Conservation (phyloP, 345 rosid genomes). For the Alliaria petiolata region DNA sequence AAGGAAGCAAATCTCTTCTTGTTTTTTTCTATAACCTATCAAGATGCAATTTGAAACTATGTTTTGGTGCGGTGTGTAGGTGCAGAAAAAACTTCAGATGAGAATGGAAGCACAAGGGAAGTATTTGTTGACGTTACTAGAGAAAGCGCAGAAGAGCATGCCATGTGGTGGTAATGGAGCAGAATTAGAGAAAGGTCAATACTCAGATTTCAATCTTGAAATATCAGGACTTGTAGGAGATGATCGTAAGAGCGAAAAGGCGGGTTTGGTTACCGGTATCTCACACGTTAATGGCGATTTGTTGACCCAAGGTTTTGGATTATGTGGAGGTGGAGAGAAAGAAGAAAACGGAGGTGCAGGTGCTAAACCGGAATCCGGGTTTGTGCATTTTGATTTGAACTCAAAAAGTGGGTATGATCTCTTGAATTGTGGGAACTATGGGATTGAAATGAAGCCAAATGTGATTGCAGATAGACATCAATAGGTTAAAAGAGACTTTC, state of each 20-base stretch:
- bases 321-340: constrained; percentile 19
- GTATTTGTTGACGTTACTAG: constrained; percentile 66
- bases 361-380: constrained; percentile 37
- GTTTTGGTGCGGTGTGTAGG: constrained; percentile 33
- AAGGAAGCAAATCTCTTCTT: neutral
- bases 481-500: constrained; percentile 16
- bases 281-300: constrained; percentile 5
- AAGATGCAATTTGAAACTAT: neutral
- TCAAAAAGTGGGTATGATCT: constrained; percentile 42
- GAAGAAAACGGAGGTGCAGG: constrained; percentile 28
- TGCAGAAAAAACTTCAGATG: constrained; percentile 66
- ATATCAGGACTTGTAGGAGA: constrained; percentile 37
- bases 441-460: constrained; percentile 38
- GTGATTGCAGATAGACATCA: constrained; percentile 30
- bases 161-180: constrained; percentile 27
- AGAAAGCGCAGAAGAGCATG: constrained; percentile 68
- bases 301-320: constrained; percentile 16
- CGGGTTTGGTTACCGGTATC: constrained; percentile 7
- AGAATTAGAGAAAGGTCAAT: constrained; percentile 31
- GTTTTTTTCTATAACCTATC: neutral
- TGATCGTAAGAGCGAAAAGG: constrained; percentile 27
- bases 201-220: constrained; percentile 46
- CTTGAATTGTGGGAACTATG: constrained; percentile 38
- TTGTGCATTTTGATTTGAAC: constrained; percentile 52
- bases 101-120: constrained; percentile 90